phyloP scores from a whole-genome alignment of 148 eudicot species.

The Polygonum aviculare region DNA sequence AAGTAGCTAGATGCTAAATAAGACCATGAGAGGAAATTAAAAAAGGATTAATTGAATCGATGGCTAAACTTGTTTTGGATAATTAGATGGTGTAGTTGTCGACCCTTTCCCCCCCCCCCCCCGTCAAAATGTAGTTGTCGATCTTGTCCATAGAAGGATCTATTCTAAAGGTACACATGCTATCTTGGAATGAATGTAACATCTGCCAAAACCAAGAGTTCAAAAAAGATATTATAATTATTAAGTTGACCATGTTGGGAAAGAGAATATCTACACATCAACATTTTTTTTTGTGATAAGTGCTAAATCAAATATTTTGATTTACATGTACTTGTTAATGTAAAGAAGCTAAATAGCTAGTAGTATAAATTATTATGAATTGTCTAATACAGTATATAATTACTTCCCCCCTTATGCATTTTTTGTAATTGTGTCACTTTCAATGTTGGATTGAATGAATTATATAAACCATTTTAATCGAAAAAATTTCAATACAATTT shows the following conservation, averaged over 20 bases:
- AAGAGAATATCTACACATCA: not conserved
- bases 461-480: too few species aligned
- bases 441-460: not conserved
- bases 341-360: too few species aligned
- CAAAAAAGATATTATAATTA: slow-evolving; percentile 3
- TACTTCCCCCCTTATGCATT: too few species aligned
- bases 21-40: not conserved
- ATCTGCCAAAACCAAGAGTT: not conserved
- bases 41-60: not conserved
- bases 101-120: too few species aligned
- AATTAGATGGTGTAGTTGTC: not conserved
- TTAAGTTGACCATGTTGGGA: slow-evolving; percentile 1
- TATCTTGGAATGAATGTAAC: not conserved
- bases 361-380: too few species aligned
- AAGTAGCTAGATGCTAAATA: not conserved
- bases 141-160: slow-evolving; percentile 9
- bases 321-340: not conserved
- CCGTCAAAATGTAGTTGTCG: not conserved
- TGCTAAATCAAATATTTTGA: too few species aligned
- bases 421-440: too few species aligned
- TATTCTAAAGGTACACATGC: slow-evolving; percentile 4
- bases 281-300: too few species aligned
- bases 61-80: not conserved
- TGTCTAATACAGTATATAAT: too few species aligned
- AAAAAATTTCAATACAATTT: too few species aligned